Percentiles rank a stretch among this genome's conserved stretches.
Evolutionary conservation across 805 yeast species (phyloP).

Genomic region (Lachancea lanzarotensis): DNA sequence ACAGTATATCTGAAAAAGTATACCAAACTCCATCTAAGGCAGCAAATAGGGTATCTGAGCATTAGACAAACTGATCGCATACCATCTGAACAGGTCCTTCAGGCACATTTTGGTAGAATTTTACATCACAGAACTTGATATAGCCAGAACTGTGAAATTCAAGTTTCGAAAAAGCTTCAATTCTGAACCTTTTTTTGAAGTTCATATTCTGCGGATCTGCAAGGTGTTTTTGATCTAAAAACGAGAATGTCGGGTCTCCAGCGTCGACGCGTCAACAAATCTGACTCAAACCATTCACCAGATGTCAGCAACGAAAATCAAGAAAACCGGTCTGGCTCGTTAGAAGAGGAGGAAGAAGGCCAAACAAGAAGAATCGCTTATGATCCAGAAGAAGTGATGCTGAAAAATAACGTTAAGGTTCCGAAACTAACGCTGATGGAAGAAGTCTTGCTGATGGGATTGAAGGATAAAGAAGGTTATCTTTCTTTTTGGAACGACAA

Average conservation of each 20-base stretch:
- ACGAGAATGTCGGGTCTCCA: conserved; percentile 51
- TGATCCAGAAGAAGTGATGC: conserved; percentile 56
- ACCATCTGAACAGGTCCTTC: no score
- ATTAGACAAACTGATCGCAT: not conserved
- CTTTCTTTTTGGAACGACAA: conserved; percentile 97
- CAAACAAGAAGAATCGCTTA: conserved; percentile 53
- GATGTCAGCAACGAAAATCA: conserved; percentile 2
- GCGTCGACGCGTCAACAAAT: conserved; percentile 65
- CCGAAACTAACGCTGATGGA: conserved; percentile 93
- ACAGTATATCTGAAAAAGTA: not conserved
- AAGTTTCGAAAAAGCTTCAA: no score
- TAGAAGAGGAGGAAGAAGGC: conserved; percentile 18
- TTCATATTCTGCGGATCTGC: not conserved
- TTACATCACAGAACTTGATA: no score
- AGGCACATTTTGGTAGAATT: no score
- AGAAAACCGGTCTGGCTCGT: conserved; percentile 8
- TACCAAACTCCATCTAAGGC: not conserved
- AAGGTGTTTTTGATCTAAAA: not conserved
- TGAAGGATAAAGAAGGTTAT: conserved; percentile 94
- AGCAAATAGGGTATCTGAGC: not conserved
- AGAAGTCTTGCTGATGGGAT: conserved; percentile 87
- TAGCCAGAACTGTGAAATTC: no score
- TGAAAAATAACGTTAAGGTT: conserved; percentile 33
- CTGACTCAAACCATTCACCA: conserved; percentile 20
- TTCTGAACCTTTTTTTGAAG: no score